Percentiles rank a stretch among this genome's conserved stretches.
Evolutionary conservation across 805 yeast genomes (phyloP).

Genomic region (Millerozyma miso): DNA sequence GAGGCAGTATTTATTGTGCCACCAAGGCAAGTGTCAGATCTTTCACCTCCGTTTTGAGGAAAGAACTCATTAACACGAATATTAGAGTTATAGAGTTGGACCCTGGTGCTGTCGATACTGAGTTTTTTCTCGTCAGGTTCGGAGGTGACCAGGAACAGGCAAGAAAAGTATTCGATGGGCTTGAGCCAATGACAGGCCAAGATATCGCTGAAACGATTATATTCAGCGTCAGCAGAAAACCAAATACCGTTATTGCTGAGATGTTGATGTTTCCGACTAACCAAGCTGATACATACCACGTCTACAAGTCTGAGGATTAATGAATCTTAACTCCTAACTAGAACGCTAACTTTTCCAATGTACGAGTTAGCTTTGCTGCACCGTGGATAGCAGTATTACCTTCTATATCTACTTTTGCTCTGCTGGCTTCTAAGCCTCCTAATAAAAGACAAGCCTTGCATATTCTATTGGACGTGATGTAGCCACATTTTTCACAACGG

Average conservation of each 20-base stretch:
- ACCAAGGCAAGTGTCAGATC: constrained; percentile 34
- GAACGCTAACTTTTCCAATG: constrained; percentile 62
- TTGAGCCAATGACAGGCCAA: constrained; percentile 29
- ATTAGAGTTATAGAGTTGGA: constrained; percentile 37
- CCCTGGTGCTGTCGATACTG: constrained; percentile 40
- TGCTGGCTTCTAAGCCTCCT: constrained; percentile 74
- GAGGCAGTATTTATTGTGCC: constrained; percentile 37
- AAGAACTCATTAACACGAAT: constrained; percentile 31
- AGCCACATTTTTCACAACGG: constrained; percentile 85
- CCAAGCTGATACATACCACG: constrained; percentile 30
- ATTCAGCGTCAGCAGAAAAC: constrained; percentile 30
- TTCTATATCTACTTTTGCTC: constrained; percentile 63
- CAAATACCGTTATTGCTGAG: constrained; percentile 36
- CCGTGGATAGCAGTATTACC: constrained; percentile 51
- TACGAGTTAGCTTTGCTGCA: constrained; percentile 58
- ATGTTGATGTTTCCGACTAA: constrained; percentile 35
- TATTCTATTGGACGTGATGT: constrained; percentile 77
- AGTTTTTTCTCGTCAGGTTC: constrained; percentile 33
- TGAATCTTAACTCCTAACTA: constrained; percentile 19
- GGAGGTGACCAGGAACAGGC: constrained; percentile 30
- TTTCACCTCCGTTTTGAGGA: constrained; percentile 31
- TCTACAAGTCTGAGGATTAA: constrained; percentile 11
- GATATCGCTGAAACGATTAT: constrained; percentile 39
- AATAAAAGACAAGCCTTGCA: constrained; percentile 92
- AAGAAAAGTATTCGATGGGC: constrained; percentile 30